These are phyloP conservation scores for Escallonia rubra DNA, from an alignment of 129 eudicot genomes.

Conservation along the genomic window DNA sequence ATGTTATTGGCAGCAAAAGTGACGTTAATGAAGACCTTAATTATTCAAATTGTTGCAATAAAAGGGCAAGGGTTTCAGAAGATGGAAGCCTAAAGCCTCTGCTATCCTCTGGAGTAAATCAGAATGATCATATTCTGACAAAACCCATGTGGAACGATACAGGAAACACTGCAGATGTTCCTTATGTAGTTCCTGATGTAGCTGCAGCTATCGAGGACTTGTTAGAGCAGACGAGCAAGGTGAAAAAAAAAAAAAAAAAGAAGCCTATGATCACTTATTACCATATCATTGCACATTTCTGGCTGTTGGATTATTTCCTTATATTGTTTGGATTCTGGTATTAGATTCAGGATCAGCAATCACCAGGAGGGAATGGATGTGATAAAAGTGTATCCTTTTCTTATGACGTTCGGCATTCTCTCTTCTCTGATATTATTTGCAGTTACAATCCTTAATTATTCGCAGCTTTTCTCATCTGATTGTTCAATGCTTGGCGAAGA, in stretches of 20 bases:
- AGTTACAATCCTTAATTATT: slow-evolving; percentile 20
- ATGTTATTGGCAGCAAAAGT: slow-evolving; percentile 13
- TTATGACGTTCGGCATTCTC: slow-evolving; percentile 5
- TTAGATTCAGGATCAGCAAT: slow-evolving; percentile 66
- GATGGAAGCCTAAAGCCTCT: slow-evolving; percentile 17
- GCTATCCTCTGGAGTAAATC: slow-evolving; percentile 12
- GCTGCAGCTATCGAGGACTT: slow-evolving; percentile 93
- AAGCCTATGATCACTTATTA: not conserved
- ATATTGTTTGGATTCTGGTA: slow-evolving; percentile 9
- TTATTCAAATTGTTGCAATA: slow-evolving; percentile 24
- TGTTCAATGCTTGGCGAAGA: slow-evolving; percentile 47
- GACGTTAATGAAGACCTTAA: slow-evolving; percentile 26
- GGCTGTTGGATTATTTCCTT: slow-evolving; percentile 6
- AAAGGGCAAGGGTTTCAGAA: slow-evolving; percentile 44
- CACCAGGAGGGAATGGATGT: slow-evolving; percentile 43
- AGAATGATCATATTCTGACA: slow-evolving; percentile 6
- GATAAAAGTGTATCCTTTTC: slow-evolving; percentile 50
- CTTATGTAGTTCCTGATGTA: slow-evolving; percentile 70
- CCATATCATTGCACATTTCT: not conserved
- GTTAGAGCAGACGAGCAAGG: slow-evolving; percentile 96
- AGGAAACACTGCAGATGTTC: slow-evolving; percentile 25
- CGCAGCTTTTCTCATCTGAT: slow-evolving; percentile 56
- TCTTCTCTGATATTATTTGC: not conserved
- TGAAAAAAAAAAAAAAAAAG: slow-evolving; percentile 1
- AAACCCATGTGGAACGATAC: slow-evolving; percentile 11